A percentile compares a stretch with the other conserved stretches of the same genome.
Conservation (phyloP, 352 stramenopile genomes). For the Pythium aristosporum region DNA sequence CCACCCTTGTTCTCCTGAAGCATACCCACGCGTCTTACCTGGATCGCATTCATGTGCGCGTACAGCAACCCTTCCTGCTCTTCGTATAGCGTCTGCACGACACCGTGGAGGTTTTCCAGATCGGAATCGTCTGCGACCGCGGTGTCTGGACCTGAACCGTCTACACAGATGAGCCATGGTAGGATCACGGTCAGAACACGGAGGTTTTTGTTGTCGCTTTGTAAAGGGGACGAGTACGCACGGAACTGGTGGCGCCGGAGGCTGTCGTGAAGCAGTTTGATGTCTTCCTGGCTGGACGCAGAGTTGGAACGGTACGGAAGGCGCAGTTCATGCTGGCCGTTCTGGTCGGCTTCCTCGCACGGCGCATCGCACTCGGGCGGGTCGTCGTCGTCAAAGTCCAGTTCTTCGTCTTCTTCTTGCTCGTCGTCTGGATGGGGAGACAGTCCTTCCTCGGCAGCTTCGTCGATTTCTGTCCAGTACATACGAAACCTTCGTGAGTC, state of each 20-base stretch:
- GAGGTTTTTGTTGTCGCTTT: no score
- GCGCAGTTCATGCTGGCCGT: constrained; percentile 25
- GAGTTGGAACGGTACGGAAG: constrained; percentile 31
- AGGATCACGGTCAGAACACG: constrained; percentile 1
- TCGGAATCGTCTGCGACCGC: constrained; percentile 36
- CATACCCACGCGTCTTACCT: constrained; percentile 40
- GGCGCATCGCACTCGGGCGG: constrained; percentile 18
- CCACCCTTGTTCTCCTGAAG: no score
- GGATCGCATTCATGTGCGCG: constrained; percentile 95
- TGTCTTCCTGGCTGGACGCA: constrained; percentile 58
- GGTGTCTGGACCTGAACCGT: constrained; percentile 16
- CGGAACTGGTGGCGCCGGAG: constrained; percentile 45
- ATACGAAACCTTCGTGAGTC: background rate
- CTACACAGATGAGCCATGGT: constrained; percentile 19
- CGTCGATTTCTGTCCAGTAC: constrained; percentile 32
- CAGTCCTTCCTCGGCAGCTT: constrained; percentile 26
- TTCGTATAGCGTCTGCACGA: constrained; percentile 92
- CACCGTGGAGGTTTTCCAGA: constrained; percentile 63
- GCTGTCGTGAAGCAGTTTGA: constrained; percentile 55
- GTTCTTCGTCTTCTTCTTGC: constrained; percentile 27
- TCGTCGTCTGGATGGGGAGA: constrained; percentile 32
- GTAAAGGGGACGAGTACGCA: constrained; percentile 24
- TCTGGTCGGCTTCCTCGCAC: constrained; percentile 13
- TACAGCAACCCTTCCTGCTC: constrained; percentile 96
- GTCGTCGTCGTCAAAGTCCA: constrained; percentile 22